A percentile compares a stretch with the other conserved stretches of the same genome.
Conservation (phyloP, 768 basidiomycete species). For the Kwoniella dendrophila region DNA sequence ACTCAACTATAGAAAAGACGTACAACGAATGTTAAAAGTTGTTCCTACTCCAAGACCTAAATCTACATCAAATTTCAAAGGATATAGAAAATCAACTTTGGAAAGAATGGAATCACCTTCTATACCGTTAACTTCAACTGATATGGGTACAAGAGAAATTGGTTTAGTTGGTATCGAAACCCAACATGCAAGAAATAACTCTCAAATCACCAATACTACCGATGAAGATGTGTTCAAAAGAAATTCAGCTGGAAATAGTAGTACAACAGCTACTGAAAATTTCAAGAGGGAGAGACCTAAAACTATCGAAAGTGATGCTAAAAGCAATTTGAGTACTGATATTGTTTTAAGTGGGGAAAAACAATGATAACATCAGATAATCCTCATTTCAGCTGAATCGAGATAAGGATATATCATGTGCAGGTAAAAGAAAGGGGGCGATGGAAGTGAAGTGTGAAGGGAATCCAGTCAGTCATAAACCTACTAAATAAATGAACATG, state of each 20-base stretch:
- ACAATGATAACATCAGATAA: too few relatives aligned
- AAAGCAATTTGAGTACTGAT: constrained; percentile 1
- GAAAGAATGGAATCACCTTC: constrained; percentile 2
- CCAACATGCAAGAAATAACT: not conserved
- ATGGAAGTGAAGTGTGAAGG: too few relatives aligned
- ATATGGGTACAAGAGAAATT: not conserved
- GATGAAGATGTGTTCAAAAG: too few relatives aligned
- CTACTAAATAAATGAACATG: too few relatives aligned
- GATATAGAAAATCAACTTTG: not conserved
- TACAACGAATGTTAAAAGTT: constrained; percentile 13
- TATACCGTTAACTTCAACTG: constrained; percentile 6
- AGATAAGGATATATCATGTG: too few relatives aligned
- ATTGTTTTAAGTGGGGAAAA: constrained; percentile 6
- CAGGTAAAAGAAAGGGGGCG: too few relatives aligned
- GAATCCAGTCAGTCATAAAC: too few relatives aligned
- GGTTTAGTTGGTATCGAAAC: too few relatives aligned
- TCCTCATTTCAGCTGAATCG: too few relatives aligned
- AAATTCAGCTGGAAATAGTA: too few relatives aligned
- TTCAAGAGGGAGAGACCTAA: not conserved
- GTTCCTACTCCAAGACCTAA: constrained; percentile 3
- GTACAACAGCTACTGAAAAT: not conserved
- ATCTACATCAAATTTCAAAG: constrained; percentile 1
- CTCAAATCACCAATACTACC: too few relatives aligned
- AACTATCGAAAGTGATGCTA: not conserved
- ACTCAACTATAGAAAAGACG: constrained; percentile 21